Percentiles rank a stretch among this genome's conserved stretches.
Conservation (phyloP, 2,329 filamentous ascomycete genomes). For the Aphanocladium album region DNA sequence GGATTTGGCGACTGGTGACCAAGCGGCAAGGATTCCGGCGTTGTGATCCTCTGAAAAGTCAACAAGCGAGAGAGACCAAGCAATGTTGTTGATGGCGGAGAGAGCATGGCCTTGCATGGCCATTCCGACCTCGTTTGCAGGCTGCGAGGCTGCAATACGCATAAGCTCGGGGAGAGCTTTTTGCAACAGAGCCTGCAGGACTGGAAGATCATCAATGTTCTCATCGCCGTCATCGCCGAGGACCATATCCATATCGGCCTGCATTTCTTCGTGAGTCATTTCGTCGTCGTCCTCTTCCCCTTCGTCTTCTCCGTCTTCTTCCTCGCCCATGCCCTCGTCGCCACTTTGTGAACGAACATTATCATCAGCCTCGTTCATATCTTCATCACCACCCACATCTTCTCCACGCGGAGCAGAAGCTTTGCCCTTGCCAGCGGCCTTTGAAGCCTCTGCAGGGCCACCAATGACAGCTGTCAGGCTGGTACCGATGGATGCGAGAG, state of each 20-base stretch:
- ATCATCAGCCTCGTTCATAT: conserved; percentile 32
- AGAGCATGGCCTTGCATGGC: conserved; percentile 50
- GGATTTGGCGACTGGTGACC: conserved; percentile 47
- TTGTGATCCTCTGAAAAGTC: conserved; percentile 54
- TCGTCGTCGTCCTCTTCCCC: conserved; percentile 45
- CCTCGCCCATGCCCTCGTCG: conserved; percentile 32
- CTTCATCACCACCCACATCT: conserved; percentile 30
- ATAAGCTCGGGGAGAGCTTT: conserved; percentile 40
- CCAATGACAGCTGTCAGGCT: conserved; percentile 47
- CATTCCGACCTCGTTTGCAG: conserved; percentile 36
- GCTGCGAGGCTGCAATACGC: conserved; percentile 38
- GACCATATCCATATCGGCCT: conserved; percentile 62
- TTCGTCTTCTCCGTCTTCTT: conserved; percentile 29
- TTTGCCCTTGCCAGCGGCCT: conserved; percentile 22
- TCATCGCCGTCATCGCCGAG: conserved; percentile 40
- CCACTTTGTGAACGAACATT: conserved; percentile 32
- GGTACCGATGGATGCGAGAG: conserved; percentile 60
- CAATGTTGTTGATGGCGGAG: conserved; percentile 60
- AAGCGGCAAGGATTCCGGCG: conserved; percentile 45
- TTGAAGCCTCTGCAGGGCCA: conserved; percentile 12
- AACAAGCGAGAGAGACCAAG: conserved; percentile 60
- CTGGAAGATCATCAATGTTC: conserved; percentile 47
- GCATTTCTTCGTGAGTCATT: conserved; percentile 52
- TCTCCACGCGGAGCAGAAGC: conserved; percentile 29
- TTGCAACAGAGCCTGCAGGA: conserved; percentile 40